Evolutionary conservation across 768 basidiomycete genomes (phyloP).

Genomic region (Lactifluus piperatus): DNA sequence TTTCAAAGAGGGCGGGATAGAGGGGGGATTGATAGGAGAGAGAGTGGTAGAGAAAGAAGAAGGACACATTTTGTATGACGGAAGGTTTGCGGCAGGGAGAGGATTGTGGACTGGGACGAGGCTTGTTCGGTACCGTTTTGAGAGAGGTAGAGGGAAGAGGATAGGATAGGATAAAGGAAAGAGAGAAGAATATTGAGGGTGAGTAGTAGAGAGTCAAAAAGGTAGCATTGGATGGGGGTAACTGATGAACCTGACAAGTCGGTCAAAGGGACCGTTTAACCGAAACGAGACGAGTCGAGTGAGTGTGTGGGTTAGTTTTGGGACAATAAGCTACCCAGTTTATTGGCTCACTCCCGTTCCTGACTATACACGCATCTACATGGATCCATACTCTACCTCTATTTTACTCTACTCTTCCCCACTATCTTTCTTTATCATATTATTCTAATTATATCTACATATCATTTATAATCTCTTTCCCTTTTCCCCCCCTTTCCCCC

Average conservation of each 20-base stretch:
- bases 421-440: too few relatives aligned
- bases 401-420: too few relatives aligned
- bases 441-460: too few relatives aligned
- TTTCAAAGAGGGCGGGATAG: neutral
- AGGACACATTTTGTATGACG: constrained; percentile 13
- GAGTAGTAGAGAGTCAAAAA: too few relatives aligned
- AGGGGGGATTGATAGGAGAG: neutral
- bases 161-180: neutral
- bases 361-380: constrained; percentile 4
- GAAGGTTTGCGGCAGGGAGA: constrained; percentile 1
- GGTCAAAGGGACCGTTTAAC: neutral
- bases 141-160: neutral
- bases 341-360: neutral
- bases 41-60: neutral
- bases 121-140: constrained; percentile 3
- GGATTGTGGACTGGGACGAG: neutral
- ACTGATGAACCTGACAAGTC: too few relatives aligned
- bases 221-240: neutral
- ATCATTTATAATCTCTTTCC: too few relatives aligned
- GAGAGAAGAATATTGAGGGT: neutral
- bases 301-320: too few relatives aligned
- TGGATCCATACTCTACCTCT: constrained; percentile 6
- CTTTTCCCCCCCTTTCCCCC: too few relatives aligned
- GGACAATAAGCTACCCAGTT: neutral
- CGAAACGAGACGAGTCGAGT: neutral